A percentile compares a stretch with the other conserved stretches of the same genome.
Conservation (phyloP, 2,329 filamentous ascomycete species). For the Sporothrix sp. region DNA sequence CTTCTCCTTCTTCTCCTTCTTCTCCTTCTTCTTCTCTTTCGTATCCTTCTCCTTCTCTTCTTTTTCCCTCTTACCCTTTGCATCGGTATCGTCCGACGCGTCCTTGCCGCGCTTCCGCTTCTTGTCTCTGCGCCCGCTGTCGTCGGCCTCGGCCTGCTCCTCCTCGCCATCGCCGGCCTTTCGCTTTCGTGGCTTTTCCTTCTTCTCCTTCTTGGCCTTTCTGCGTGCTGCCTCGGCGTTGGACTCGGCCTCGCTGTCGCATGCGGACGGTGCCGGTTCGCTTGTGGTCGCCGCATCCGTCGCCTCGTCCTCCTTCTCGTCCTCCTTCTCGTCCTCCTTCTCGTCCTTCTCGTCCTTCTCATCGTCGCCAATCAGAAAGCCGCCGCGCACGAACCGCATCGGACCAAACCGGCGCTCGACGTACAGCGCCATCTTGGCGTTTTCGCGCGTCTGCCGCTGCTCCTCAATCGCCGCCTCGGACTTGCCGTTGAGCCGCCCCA, state of each 20-base stretch:
- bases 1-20: slow-evolving; percentile 28
- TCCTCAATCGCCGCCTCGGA: slow-evolving; percentile 61
- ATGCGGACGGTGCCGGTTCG: neutral
- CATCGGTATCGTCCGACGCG: neutral
- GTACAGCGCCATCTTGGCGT: slow-evolving; percentile 63
- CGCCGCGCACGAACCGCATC: slow-evolving; percentile 83
- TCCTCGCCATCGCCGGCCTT: slow-evolving; percentile 33
- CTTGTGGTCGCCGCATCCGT: slow-evolving; percentile 11
- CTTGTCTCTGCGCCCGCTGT: slow-evolving; percentile 30
- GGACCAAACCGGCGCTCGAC: slow-evolving; percentile 65
- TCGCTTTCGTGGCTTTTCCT: slow-evolving; percentile 41
- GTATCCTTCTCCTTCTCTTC: slow-evolving; percentile 26
- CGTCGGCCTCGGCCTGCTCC: slow-evolving; percentile 24
- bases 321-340: slow-evolving; percentile 2
- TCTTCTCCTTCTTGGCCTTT: slow-evolving; percentile 16
- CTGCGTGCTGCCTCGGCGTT: neutral
- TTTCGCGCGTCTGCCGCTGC: slow-evolving; percentile 57
- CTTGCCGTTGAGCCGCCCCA: slow-evolving; percentile 85
- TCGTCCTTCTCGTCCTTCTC: slow-evolving; percentile 31
- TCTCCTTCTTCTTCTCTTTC: slow-evolving; percentile 31
- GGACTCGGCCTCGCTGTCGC: neutral
- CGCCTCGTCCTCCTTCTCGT: slow-evolving; percentile 17
- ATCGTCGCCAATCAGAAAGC: slow-evolving; percentile 53
- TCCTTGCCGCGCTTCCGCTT: slow-evolving; percentile 23
- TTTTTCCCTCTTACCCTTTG: too few relatives aligned